Percentiles rank a stretch among this genome's conserved stretches.
Conservation (phyloP, 345 rosid species). For the Sisymbrium irio region DNA sequence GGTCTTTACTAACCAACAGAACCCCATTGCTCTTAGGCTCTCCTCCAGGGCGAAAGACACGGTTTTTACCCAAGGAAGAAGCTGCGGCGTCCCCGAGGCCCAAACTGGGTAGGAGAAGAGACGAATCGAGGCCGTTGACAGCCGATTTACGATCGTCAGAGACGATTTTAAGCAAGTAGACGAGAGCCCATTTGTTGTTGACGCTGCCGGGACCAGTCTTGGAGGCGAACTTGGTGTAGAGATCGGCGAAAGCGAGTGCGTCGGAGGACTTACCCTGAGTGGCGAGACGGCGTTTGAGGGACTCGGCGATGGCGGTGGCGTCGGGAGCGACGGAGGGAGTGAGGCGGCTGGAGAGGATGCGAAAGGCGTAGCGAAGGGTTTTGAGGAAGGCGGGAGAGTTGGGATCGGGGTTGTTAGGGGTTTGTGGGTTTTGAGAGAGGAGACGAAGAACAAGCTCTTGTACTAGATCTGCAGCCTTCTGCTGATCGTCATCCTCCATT, state of each 20-base stretch:
- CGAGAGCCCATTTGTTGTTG: constrained; percentile 87
- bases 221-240: constrained; percentile 75
- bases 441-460: constrained; percentile 79
- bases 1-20: constrained; percentile 65
- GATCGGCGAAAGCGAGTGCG: constrained; percentile 85
- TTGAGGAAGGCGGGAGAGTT: constrained; percentile 47
- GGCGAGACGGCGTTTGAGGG: constrained; percentile 92
- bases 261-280: constrained; percentile 82
- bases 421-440: constrained; percentile 56
- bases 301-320: constrained; percentile 80
- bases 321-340: constrained; percentile 78
- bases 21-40: constrained; percentile 62
- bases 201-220: constrained; percentile 85
- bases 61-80: constrained; percentile 11
- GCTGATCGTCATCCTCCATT: constrained; percentile 94
- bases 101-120: constrained; percentile 59
- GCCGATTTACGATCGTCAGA: constrained; percentile 64
- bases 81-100: constrained; percentile 34
- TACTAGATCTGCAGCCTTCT: constrained; percentile 71
- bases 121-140: constrained; percentile 40
- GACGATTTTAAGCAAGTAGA: constrained; percentile 72
- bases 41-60: constrained; percentile 34
- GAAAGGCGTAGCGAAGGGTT: constrained; percentile 73
- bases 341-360: constrained; percentile 86
- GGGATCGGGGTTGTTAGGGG: constrained; percentile 43